These are phyloP conservation scores for Fusarium irregulare DNA, from an alignment of 2,329 filamentous ascomycete genomes.

Conservation along the genomic window DNA sequence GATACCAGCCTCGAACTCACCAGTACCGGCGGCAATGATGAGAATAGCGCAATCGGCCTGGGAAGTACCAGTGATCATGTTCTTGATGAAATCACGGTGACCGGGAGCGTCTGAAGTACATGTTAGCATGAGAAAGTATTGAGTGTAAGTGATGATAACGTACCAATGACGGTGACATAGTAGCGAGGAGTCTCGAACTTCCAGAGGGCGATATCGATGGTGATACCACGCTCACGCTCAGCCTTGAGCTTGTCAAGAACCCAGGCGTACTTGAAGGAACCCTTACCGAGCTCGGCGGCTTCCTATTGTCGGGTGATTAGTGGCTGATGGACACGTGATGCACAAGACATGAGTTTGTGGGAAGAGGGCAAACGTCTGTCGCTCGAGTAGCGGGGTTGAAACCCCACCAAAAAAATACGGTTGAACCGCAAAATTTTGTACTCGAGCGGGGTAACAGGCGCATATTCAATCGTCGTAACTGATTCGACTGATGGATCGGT, in stretches of 20 bases:
- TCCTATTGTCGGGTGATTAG: slow-evolving; percentile 68
- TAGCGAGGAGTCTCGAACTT: slow-evolving; percentile 99
- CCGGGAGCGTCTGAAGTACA: slow-evolving; percentile 84
- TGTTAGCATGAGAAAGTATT: slow-evolving; percentile 23
- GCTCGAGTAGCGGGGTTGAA: slow-evolving; percentile 38
- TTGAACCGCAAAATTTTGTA: slow-evolving; percentile 30
- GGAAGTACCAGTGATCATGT: slow-evolving; percentile 99
- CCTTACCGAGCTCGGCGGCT: slow-evolving; percentile 99
- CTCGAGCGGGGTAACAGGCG: slow-evolving; percentile 20
- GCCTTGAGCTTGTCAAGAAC: slow-evolving; percentile 99
- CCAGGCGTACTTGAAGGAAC: slow-evolving; percentile 99
- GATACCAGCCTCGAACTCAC: slow-evolving; percentile 99
- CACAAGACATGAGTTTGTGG: slow-evolving; percentile 15
- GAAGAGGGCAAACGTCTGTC: slow-evolving; percentile 20
- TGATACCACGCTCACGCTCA: slow-evolving; percentile 99
- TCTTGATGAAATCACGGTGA: slow-evolving; percentile 99
- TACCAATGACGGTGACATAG: slow-evolving; percentile 97
- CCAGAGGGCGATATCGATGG: slow-evolving; percentile 99
- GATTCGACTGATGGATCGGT: slow-evolving; percentile 31
- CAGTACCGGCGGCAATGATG: slow-evolving; percentile 99
- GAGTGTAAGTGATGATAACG: slow-evolving; percentile 48
- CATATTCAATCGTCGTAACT: slow-evolving; percentile 19
- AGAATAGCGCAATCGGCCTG: slow-evolving; percentile 99
- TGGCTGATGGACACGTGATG: slow-evolving; percentile 23
- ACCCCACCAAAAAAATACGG: slow-evolving; percentile 27